Evolutionary conservation across 2,329 filamentous ascomycete species (phyloP), one percentile per base, ranked within the genome.

Genomic region (Emergomyces pasteurianus): DNA sequence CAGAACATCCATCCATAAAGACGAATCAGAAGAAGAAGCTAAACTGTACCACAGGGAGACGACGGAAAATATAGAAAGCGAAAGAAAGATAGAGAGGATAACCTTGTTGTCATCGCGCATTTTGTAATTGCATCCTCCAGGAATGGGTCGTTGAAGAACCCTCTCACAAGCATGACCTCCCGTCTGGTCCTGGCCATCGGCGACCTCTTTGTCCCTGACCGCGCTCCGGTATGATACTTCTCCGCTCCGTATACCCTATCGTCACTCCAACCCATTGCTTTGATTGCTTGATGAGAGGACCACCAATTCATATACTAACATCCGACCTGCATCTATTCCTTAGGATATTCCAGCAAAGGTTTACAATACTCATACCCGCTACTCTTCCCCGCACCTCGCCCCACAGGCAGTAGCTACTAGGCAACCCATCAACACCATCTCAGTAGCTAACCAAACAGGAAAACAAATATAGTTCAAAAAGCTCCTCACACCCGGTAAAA

Each of bases 191-290:
- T 96, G 72, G 90, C 94, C 72, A 90, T 96, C 68, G 90, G 90
- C 74, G 91, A 96, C 79, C 84, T 96, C 60, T 91, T 95, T 79
- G 95, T 96, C 77, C 91, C 91, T 69, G 91, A 96, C 76, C 83
- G 91, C 73, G 91, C 90, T 68, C 86, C 94, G 65, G 91, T 83
- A 73, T 67, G 77, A 73, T 59, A 58, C 57, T 61, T n/a, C 21
- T 50, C 55, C 63, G 62, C 60, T 64, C 64, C 67, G 31, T 36
- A 43, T 42, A 4, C 9, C 3, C 18, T 53, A 53, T 53, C 28
- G 28, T 50, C 21, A 18, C 47, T 18, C 42, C 3, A 28, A 10
- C 55, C 23, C 49, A 42, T 59, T 50, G 31, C 54, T 36, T 50
- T 18, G 40, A 49, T 50, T 58, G 14, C 28, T n/a, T 34, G 16